These are phyloP conservation scores for Glonium stellatum DNA, from an alignment of 495 filamentous ascomycete genomes.

Conservation along the genomic window DNA sequence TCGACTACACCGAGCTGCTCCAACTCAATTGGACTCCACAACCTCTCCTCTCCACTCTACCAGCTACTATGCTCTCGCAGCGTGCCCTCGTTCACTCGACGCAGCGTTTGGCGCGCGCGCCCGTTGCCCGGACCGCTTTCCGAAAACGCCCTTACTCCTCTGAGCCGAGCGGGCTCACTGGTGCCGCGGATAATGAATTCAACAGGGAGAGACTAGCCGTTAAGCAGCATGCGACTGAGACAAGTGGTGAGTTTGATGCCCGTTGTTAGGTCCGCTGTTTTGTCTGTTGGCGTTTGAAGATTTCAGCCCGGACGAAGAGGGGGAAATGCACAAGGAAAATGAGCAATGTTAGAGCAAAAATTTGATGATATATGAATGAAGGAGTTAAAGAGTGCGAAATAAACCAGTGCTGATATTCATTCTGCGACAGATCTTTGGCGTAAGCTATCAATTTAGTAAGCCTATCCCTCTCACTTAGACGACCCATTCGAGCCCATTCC, in stretches of 20 bases:
- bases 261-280: not conserved
- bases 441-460: slow-evolving; percentile 88
- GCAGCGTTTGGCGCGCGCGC: slow-evolving; percentile 50
- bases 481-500: not conserved
- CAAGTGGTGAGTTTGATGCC: slow-evolving; percentile 55
- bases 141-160: slow-evolving; percentile 66
- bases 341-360: not conserved
- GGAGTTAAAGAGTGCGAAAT: not conserved
- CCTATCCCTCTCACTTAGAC: slow-evolving; percentile 10
- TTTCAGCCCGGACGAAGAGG: not conserved
- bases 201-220: slow-evolving; percentile 75
- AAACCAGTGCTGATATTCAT: slow-evolving; percentile 7
- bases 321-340: not conserved
- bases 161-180: slow-evolving; percentile 40
- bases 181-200: slow-evolving; percentile 72
- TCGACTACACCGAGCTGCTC: not conserved
- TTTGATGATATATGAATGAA: not conserved
- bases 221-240: slow-evolving; percentile 75
- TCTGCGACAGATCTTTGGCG: slow-evolving; percentile 70
- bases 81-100: slow-evolving; percentile 54
- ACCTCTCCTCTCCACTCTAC: slow-evolving; percentile 15
- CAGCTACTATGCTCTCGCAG: slow-evolving; percentile 54
- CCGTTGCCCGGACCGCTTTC: slow-evolving; percentile 50
- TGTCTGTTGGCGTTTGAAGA: not conserved
- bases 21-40: not conserved